Evolutionary conservation across 129 eudicot genomes (phyloP), one percentile per base, ranked within the genome.

Genomic region (Helianthus tuberosus): DNA sequence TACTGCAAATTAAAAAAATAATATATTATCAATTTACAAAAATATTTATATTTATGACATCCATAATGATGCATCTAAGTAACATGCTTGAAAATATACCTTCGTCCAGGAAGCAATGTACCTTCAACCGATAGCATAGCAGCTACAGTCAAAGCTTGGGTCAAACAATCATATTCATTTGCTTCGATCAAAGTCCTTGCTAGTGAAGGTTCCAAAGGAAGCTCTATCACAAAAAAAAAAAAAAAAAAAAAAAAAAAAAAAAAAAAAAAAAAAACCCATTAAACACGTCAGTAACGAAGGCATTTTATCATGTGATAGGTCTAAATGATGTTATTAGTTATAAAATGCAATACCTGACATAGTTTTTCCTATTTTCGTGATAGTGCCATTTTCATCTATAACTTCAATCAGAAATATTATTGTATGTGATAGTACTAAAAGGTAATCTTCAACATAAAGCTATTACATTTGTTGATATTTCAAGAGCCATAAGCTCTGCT

Each of bases 41-140:
- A 53, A 53, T 10, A 17, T 48, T 64, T 61, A 12, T 36, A 50
- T 64, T 17, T 9, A 15, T 16, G 15, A 23, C 36, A 53, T 65
- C 64, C 53, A 74, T 23, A 46, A 65, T 65, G 38, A 76, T 58
- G 74, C 49, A 44, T 32, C 66, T 49, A 49, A 60, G 64, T 53
- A 62, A 52, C 66, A 71, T 71, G 57, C 14, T 51, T 36, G 14
- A 23, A 70, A 55, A 41, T 65, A 71, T 80, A 93, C 98, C 96
- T 90, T 66, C 76, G 80, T 60, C 89, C 96, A 62, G 86, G 86
- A 80, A 91, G 90, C 84, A 95, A 85, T 70, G 94, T 75, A 62
- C 94, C 91, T 82, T 95, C 99, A 2, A 89, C 97, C 13, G 99
- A 95, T 74, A 95, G 77, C 99, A 95, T 95, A 46, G 97, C 94